A percentile compares a stretch with the other conserved stretches of the same genome.
Conservation (phyloP, 106 monocot genomes). For the Agapanthus africanus region DNA sequence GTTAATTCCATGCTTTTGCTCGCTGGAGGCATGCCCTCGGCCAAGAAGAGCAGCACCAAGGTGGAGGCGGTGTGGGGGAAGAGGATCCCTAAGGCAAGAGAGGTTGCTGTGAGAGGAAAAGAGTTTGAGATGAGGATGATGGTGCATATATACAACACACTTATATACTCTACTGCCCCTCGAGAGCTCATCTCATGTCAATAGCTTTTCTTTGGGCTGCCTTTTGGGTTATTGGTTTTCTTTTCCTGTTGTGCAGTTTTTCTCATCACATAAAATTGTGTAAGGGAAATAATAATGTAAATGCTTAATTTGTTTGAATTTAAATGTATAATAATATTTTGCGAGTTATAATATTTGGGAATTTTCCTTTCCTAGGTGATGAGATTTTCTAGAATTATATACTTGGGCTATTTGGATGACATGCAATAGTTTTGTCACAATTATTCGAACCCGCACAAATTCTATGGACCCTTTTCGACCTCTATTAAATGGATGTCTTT, state of each 20-base stretch:
- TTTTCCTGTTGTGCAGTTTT: not conserved
- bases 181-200: not conserved
- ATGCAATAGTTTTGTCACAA: too few species aligned
- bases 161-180: not conserved
- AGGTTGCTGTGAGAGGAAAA: slow-evolving; percentile 1
- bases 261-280: not conserved
- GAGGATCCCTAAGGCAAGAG: slow-evolving; percentile 23
- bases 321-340: too few species aligned
- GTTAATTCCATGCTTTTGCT: slow-evolving; percentile 22
- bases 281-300: not conserved
- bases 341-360: too few species aligned
- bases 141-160: not conserved
- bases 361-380: too few species aligned
- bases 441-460: too few species aligned
- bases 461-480: too few species aligned
- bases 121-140: slow-evolving; percentile 6
- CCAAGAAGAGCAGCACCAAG: not conserved
- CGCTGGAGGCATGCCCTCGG: slow-evolving; percentile 12
- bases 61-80: slow-evolving; percentile 16
- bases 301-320: not conserved
- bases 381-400: too few species aligned
- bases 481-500: too few species aligned
- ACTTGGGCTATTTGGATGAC: too few species aligned
- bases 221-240: too few species aligned
- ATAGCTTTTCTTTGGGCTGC: too few species aligned